A percentile compares a stretch with the other conserved stretches of the same genome.
phyloP scores from a whole-genome alignment of 257 asterid genomes.

The Gentiana macrophylla region DNA sequence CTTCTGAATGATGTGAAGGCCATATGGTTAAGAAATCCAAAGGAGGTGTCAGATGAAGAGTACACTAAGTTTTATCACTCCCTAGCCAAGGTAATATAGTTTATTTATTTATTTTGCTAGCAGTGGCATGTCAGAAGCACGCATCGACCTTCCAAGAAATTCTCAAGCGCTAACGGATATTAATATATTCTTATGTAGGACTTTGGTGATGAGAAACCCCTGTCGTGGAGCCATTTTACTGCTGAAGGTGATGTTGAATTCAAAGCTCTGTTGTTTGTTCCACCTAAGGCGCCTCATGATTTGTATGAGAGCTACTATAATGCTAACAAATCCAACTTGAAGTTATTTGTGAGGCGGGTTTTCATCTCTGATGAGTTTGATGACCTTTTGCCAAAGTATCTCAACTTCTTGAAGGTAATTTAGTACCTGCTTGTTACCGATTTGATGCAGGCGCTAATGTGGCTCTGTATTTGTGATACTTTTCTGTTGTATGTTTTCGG shows the following conservation, averaged over 20 bases:
- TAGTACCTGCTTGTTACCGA: not conserved
- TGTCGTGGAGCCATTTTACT: slow-evolving; percentile 81
- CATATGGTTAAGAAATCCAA: slow-evolving; percentile 82
- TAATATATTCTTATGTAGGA: slow-evolving; percentile 31
- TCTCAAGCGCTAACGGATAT: not conserved
- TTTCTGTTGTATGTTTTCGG: too few relatives aligned
- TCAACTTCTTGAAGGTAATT: slow-evolving; percentile 76
- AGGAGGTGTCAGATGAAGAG: slow-evolving; percentile 90
- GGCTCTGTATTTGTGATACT: too few relatives aligned
- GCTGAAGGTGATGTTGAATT: slow-evolving; percentile 98
- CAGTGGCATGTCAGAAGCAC: too few relatives aligned
- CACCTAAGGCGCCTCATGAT: slow-evolving; percentile 93
- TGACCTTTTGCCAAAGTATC: slow-evolving; percentile 85
- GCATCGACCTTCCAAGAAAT: too few relatives aligned
- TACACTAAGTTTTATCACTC: slow-evolving; percentile 75
- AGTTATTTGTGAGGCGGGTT: slow-evolving; percentile 73
- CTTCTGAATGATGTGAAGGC: slow-evolving; percentile 88
- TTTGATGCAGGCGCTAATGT: too few relatives aligned
- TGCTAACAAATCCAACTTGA: slow-evolving; percentile 70
- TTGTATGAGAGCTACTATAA: slow-evolving; percentile 88
- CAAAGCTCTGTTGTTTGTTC: slow-evolving; percentile 79
- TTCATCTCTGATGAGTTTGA: slow-evolving; percentile 92
- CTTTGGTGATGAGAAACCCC: slow-evolving; percentile 74
- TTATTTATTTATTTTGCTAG: not conserved
- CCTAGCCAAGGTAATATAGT: slow-evolving; percentile 52